Percentiles rank a stretch among this genome's conserved stretches.
Conservation (phyloP, 305 asterid genomes). For the Solanum hybrid region DNA sequence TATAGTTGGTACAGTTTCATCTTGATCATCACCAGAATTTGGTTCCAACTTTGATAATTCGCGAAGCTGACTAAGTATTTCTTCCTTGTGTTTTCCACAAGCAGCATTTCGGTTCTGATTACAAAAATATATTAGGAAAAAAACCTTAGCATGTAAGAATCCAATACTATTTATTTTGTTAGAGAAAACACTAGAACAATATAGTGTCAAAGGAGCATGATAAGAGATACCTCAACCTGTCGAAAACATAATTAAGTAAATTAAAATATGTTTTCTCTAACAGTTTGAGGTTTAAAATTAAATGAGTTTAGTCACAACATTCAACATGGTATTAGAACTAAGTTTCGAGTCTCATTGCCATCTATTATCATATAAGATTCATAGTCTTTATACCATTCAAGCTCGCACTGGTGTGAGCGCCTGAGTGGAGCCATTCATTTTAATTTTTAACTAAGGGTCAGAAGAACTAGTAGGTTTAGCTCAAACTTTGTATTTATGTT, state of each 20-base stretch:
- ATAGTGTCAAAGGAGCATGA: neutral
- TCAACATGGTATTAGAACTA: neutral
- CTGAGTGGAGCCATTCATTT: neutral
- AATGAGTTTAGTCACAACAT: neutral
- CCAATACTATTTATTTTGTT: neutral
- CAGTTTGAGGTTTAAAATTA: neutral
- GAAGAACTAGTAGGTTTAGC: neutral
- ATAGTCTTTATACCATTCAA: neutral
- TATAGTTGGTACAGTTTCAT: conserved; percentile 24
- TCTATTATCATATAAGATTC: neutral
- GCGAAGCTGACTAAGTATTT: conserved; percentile 67
- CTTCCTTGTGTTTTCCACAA: conserved; percentile 80
- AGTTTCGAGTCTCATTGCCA: neutral
- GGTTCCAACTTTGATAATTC: conserved; percentile 67
- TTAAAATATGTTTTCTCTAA: neutral
- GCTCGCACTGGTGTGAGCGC: neutral
- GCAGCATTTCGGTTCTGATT: conserved; percentile 79
- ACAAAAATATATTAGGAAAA: neutral
- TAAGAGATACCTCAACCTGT: neutral
- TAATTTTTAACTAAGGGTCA: neutral
- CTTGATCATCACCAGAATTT: conserved; percentile 34
- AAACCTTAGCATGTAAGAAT: neutral
- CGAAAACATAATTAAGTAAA: neutral
- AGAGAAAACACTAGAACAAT: neutral
- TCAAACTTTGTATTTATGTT: neutral